phyloP scores from a whole-genome alignment of 2,329 filamentous ascomycete genomes.

The Colletotrichum simmondsii region DNA sequence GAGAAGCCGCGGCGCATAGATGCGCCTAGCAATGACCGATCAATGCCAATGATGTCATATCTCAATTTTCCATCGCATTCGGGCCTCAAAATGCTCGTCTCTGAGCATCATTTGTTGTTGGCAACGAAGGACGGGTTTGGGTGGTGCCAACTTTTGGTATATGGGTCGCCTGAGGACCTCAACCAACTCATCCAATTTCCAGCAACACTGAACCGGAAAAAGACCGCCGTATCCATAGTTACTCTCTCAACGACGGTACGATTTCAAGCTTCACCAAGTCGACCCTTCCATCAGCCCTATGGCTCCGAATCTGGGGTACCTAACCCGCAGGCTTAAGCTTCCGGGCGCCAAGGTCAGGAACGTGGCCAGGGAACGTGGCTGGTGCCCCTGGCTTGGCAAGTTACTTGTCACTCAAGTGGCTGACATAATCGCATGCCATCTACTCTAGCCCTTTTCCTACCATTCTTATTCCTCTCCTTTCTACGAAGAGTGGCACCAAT shows the following conservation, averaged over 20 bases:
- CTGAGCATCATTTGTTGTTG: constrained; percentile 4
- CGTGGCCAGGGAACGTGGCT: constrained; percentile 31
- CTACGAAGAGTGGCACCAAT: too few species aligned
- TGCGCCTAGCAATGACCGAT: constrained; percentile 6
- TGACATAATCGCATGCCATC: too few species aligned
- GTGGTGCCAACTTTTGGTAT: not conserved
- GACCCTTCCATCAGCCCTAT: constrained; percentile 34
- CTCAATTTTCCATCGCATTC: not conserved
- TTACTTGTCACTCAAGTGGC: not conserved
- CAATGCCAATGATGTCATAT: constrained; percentile 34
- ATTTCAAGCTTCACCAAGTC: constrained; percentile 30
- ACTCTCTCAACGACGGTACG: not conserved
- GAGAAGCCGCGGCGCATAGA: constrained; percentile 18
- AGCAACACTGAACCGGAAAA: not conserved
- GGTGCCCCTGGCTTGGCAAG: constrained; percentile 9
- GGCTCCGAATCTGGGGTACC: constrained; percentile 33
- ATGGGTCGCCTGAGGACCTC: not conserved
- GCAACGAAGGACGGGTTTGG: constrained; percentile 2
- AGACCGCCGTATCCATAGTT: not conserved
- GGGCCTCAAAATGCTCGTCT: constrained; percentile 12
- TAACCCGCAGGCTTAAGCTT: constrained; percentile 25
- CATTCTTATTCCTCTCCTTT: too few species aligned
- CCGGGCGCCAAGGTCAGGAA: constrained; percentile 28
- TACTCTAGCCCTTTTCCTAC: too few species aligned
- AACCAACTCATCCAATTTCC: not conserved